These are phyloP conservation scores for Mycena indigotica DNA, from an alignment of 768 basidiomycete genomes.

Conservation along the genomic window DNA sequence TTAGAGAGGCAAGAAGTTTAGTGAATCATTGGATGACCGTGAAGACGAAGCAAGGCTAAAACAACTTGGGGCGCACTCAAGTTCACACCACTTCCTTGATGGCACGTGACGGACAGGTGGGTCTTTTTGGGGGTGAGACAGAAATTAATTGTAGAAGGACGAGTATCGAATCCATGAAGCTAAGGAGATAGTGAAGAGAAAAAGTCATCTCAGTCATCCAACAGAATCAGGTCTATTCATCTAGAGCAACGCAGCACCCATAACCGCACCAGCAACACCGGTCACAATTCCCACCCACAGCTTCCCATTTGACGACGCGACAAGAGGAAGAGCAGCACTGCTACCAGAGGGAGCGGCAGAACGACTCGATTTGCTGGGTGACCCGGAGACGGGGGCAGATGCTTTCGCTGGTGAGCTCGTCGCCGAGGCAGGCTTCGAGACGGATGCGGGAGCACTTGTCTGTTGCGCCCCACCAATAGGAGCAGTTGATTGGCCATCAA, in stretches of 20 bases:
- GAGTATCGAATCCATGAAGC: no score
- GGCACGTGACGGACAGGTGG: no score
- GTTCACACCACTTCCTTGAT: no score
- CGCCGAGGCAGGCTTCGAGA: conserved; percentile 23
- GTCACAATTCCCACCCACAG: conserved; percentile 12
- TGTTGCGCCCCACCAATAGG: conserved; percentile 48
- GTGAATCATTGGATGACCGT: background rate
- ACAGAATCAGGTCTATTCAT: no score
- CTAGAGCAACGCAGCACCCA: conserved; percentile 43
- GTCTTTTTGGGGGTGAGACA: no score
- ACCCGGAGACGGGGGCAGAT: conserved; percentile 20
- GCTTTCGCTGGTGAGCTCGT: conserved; percentile 20
- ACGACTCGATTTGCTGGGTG: conserved; percentile 26
- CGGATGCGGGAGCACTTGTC: conserved; percentile 26
- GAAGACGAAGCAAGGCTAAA: background rate
- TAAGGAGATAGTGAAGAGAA: no score
- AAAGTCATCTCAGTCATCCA: no score
- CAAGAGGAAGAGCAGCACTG: conserved; percentile 25
- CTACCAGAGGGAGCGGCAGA: conserved; percentile 19
- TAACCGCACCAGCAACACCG: conserved; percentile 36
- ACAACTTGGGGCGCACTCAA: background rate
- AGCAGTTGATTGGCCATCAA: conserved; percentile 62
- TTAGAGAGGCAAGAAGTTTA: background rate
- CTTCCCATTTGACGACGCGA: background rate
- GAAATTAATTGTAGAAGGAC: no score